These are phyloP conservation scores for Vaccinium darrowii DNA, from an alignment of 148 eudicot species.

Conservation along the genomic window DNA sequence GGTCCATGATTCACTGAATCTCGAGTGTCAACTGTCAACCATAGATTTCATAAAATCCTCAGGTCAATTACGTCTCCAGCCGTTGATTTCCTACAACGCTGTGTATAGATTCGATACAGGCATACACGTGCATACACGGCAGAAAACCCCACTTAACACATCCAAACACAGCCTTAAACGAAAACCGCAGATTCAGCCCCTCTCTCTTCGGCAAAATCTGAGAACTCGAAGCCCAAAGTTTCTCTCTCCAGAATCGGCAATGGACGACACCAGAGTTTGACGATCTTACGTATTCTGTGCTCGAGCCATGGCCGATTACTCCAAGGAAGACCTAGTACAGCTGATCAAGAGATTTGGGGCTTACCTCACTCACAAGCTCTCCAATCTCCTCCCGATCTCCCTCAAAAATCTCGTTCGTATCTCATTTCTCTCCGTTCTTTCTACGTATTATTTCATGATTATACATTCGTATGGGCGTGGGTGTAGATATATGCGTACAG, in stretches of 20 bases:
- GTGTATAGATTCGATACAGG: not conserved
- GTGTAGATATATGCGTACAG: not conserved
- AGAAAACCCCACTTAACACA: not conserved
- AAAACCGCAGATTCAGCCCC: not conserved
- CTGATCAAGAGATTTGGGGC: constrained; percentile 64
- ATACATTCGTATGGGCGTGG: too few species aligned
- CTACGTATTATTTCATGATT: not conserved
- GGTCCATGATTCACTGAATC: too few species aligned
- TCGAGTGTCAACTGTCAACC: too few species aligned
- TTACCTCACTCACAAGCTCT: constrained; percentile 54
- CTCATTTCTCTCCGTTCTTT: constrained; percentile 9
- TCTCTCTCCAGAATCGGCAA: not conserved
- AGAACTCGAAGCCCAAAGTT: not conserved
- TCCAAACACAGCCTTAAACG: not conserved
- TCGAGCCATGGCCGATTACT: constrained; percentile 53
- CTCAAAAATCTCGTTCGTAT: constrained; percentile 36
- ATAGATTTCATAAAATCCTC: too few species aligned
- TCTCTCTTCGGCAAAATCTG: not conserved
- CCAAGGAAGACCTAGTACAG: constrained; percentile 62
- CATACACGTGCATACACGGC: not conserved
- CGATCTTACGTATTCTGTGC: not conserved
- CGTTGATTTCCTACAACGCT: not conserved
- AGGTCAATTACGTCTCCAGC: not conserved
- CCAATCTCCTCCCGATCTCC: constrained; percentile 42
- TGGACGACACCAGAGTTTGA: not conserved